A percentile compares a stretch with the other conserved stretches of the same genome.
phyloP scores from a whole-genome alignment of 2,329 filamentous ascomycete genomes.

The Pyricularia sp. region DNA sequence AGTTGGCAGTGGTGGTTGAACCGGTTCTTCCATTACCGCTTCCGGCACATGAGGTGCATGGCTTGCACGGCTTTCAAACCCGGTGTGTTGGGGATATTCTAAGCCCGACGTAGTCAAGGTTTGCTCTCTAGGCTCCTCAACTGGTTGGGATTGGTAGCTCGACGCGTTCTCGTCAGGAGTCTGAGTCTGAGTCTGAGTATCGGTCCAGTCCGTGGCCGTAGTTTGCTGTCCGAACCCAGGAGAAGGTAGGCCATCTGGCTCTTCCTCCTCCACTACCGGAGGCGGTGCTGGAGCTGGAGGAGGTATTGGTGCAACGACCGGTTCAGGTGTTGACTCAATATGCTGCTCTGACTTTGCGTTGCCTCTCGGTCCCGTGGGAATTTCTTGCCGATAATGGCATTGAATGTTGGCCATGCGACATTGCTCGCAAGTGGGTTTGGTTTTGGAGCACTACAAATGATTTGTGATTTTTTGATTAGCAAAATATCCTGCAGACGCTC shows the following conservation, averaged over 20 bases:
- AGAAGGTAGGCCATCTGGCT: constrained; percentile 14
- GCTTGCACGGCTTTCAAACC: neutral
- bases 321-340: constrained; percentile 9
- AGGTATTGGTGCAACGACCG: constrained; percentile 12
- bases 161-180: neutral
- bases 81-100: neutral
- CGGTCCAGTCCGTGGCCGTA: neutral
- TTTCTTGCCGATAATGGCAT: constrained; percentile 9
- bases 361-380: neutral
- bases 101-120: neutral
- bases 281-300: constrained; percentile 7
- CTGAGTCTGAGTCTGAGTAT: no score
- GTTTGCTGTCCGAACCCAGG: constrained; percentile 11
- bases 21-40: neutral
- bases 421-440: constrained; percentile 22
- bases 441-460: constrained; percentile 19
- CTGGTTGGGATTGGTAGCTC: neutral
- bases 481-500: neutral
- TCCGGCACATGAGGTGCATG: neutral
- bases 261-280: constrained; percentile 10
- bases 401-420: constrained; percentile 12
- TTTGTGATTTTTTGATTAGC: no score
- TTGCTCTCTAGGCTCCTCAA: neutral
- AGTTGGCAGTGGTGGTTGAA: neutral
- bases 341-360: neutral